Evolutionary conservation across 1,284 basidiomycete species (phyloP).

Genomic region (Pisolithus thermaeus): DNA sequence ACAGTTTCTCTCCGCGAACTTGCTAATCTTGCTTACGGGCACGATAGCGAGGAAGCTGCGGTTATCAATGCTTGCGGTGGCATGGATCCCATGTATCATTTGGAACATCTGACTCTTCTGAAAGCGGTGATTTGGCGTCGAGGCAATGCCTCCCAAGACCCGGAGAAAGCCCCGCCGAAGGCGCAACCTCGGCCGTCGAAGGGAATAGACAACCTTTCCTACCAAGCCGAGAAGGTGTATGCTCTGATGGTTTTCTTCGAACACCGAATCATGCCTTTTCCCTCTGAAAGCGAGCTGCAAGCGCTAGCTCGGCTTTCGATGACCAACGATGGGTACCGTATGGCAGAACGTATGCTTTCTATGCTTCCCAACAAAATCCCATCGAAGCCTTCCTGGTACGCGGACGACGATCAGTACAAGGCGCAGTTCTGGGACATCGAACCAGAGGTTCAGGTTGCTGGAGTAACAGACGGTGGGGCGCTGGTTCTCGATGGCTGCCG

Average conservation of each 20-base stretch:
- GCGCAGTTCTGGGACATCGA: slow-evolving; percentile 16
- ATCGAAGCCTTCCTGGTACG: slow-evolving; percentile 9
- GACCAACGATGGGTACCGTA: slow-evolving; percentile 17
- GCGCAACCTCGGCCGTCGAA: not conserved
- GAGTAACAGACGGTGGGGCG: slow-evolving; percentile 12
- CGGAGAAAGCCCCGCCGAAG: not conserved
- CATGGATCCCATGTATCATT: slow-evolving; percentile 11
- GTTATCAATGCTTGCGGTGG: slow-evolving; percentile 12
- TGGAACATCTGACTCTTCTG: slow-evolving; percentile 12
- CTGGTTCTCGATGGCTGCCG: slow-evolving; percentile 16
- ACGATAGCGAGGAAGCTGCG: slow-evolving; percentile 3
- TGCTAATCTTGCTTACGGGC: slow-evolving; percentile 11
- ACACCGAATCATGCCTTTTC: slow-evolving; percentile 13
- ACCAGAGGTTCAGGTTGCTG: slow-evolving; percentile 16
- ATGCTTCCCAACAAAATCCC: slow-evolving; percentile 6
- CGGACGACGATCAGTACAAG: slow-evolving; percentile 12
- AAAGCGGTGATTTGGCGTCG: slow-evolving; percentile 17
- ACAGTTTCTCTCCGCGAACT: slow-evolving; percentile 8
- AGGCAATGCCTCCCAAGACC: slow-evolving; percentile 2
- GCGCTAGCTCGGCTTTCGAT: slow-evolving; percentile 17
- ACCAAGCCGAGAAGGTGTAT: slow-evolving; percentile 15
- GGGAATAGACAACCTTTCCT: slow-evolving; percentile 1
- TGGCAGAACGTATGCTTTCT: slow-evolving; percentile 17
- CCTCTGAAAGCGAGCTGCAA: slow-evolving; percentile 9
- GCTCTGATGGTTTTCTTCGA: slow-evolving; percentile 20